phyloP scores from a whole-genome alignment of 345 rosid species.

The Hypericum perforatum region DNA sequence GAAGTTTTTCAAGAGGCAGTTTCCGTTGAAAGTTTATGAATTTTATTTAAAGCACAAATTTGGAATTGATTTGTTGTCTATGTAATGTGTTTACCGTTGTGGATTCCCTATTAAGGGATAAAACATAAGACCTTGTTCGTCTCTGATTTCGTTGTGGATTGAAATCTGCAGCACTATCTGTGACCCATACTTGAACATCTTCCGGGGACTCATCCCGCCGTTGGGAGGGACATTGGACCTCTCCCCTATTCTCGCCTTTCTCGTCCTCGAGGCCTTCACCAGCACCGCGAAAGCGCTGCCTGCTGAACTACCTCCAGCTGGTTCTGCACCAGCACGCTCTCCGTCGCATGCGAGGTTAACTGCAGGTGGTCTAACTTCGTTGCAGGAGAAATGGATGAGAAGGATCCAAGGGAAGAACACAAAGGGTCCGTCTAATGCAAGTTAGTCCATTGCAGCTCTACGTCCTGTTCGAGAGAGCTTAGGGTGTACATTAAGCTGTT shows the following conservation, averaged over 20 bases:
- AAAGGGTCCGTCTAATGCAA: neutral
- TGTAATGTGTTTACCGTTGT: too few relatives aligned
- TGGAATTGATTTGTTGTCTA: too few relatives aligned
- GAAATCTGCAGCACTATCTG: conserved; percentile 50
- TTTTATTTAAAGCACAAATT: too few relatives aligned
- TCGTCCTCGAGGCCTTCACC: conserved; percentile 71
- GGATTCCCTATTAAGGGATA: too few relatives aligned
- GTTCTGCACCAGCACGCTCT: conserved; percentile 17
- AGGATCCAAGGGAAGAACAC: conserved; percentile 33
- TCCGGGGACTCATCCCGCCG: conserved; percentile 95
- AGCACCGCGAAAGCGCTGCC: conserved; percentile 80
- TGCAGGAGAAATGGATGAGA: conserved; percentile 64
- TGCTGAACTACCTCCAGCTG: conserved; percentile 55
- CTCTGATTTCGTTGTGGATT: too few relatives aligned
- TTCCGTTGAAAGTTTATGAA: too few relatives aligned
- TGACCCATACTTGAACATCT: conserved; percentile 93
- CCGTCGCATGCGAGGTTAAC: conserved; percentile 14
- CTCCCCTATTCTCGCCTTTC: conserved; percentile 77
- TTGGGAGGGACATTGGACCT: conserved; percentile 77
- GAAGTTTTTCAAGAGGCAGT: too few relatives aligned
- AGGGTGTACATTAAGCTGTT: too few relatives aligned
- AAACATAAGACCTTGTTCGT: too few relatives aligned
- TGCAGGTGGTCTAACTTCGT: conserved; percentile 17
- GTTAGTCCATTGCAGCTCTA: too few relatives aligned
- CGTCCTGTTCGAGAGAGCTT: too few relatives aligned